Conservation (phyloP, 1,139 yeast genomes). For the Sugiyamaella novakii region DNA sequence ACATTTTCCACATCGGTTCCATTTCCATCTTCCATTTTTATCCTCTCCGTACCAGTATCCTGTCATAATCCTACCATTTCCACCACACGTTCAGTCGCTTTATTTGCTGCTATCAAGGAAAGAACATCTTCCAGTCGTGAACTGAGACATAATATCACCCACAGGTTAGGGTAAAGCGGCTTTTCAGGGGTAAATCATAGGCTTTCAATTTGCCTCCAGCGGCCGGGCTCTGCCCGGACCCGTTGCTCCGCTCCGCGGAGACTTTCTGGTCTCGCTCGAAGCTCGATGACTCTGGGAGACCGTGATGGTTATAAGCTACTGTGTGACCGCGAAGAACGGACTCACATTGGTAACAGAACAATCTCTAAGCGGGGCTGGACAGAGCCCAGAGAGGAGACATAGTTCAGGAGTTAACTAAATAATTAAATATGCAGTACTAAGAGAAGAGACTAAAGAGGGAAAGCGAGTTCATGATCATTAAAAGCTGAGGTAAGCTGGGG, state of each 20-base stretch:
- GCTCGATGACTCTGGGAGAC: too few species aligned
- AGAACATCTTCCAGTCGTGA: too few species aligned
- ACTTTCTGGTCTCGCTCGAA: too few species aligned
- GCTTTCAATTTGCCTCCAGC: too few species aligned
- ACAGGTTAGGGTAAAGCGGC: neutral
- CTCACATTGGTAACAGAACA: too few species aligned
- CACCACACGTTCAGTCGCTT: too few species aligned
- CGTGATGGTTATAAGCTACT: too few species aligned
- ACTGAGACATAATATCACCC: too few species aligned
- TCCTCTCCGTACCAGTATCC: neutral
- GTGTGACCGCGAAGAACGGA: neutral
- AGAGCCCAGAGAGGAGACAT: too few species aligned
- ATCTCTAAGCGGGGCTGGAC: neutral
- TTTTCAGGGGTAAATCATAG: neutral
- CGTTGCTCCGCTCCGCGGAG: conserved; percentile 4
- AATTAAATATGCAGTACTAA: neutral
- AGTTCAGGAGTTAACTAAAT: too few species aligned
- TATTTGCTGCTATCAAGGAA: too few species aligned
- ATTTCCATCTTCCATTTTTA: neutral
- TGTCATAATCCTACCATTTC: neutral
- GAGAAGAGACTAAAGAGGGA: neutral
- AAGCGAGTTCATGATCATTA: conserved; percentile 2
- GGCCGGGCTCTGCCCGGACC: neutral
- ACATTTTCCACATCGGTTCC: too few species aligned
- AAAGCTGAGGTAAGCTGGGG: neutral